A percentile compares a stretch with the other conserved stretches of the same genome.
Evolutionary conservation across 805 yeast species (phyloP).

Genomic region (Blastobotrys mokoenaii): DNA sequence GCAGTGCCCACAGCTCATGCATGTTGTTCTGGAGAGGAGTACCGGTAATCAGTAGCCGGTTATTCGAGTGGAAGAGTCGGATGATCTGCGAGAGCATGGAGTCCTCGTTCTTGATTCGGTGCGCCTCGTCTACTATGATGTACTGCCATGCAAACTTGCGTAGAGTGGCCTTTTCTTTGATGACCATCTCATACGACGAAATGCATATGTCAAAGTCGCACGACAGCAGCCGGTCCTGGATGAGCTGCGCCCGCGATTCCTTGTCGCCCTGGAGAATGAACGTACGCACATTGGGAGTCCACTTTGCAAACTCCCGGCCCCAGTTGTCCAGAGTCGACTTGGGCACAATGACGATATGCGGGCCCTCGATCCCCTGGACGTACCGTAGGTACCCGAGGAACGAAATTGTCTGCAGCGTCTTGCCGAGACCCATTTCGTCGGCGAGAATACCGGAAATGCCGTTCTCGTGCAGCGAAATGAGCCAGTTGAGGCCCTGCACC

Average conservation of each 20-base stretch:
- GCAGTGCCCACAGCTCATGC: conserved; percentile 92
- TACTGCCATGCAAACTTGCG: conserved; percentile 89
- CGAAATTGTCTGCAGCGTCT: conserved; percentile 89
- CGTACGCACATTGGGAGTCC: conserved; percentile 91
- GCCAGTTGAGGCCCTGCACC: conserved; percentile 92
- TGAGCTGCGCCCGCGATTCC: conserved; percentile 56
- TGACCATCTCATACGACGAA: conserved; percentile 88
- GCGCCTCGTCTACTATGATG: conserved; percentile 92
- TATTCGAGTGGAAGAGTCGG: conserved; percentile 74
- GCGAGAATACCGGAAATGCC: conserved; percentile 87
- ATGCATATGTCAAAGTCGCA: conserved; percentile 84
- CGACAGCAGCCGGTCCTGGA: conserved; percentile 49
- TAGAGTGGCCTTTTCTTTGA: conserved; percentile 73
- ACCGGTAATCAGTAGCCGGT: conserved; percentile 84
- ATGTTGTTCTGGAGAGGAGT: conserved; percentile 92
- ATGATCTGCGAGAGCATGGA: conserved; percentile 85
- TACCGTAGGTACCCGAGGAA: conserved; percentile 82
- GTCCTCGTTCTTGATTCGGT: conserved; percentile 91
- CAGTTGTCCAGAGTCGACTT: conserved; percentile 94
- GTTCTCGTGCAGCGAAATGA: conserved; percentile 77
- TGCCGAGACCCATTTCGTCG: conserved; percentile 98
- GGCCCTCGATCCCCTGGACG: conserved; percentile 71
- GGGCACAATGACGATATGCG: conserved; percentile 86
- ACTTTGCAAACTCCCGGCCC: conserved; percentile 86
- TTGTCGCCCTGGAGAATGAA: conserved; percentile 83